Evolutionary conservation across 345 rosid species (phyloP).

Genomic region (Hibiscus tridactylites): DNA sequence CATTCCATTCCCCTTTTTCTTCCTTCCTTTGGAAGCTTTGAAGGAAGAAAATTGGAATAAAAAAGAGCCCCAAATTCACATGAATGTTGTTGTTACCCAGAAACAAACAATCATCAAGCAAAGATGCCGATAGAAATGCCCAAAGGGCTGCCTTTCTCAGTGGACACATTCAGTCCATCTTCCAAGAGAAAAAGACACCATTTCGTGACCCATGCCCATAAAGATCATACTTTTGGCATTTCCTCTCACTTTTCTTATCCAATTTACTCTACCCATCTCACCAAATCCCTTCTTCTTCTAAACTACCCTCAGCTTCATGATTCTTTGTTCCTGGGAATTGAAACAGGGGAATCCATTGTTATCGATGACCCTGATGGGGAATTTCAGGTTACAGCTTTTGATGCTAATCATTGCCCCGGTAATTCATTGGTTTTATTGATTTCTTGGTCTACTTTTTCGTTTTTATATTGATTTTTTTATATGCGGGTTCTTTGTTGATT

Average conservation of each 20-base stretch:
- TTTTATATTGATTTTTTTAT: not conserved
- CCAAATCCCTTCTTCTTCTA: slow-evolving; percentile 52
- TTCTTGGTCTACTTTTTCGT: not conserved
- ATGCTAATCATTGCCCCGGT: slow-evolving; percentile 89
- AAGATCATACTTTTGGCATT: slow-evolving; percentile 64
- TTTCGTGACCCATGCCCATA: slow-evolving; percentile 83
- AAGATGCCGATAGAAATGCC: slow-evolving; percentile 77
- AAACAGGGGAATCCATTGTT: slow-evolving; percentile 46
- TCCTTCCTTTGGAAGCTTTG: slow-evolving; percentile 11
- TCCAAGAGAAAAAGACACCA: slow-evolving; percentile 60
- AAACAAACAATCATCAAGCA: slow-evolving; percentile 4
- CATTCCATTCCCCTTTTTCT: not conserved
- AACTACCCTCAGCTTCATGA: slow-evolving; percentile 57
- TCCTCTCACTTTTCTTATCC: slow-evolving; percentile 44
- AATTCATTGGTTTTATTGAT: not conserved
- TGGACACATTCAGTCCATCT: slow-evolving; percentile 58
- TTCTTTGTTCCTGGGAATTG: slow-evolving; percentile 52
- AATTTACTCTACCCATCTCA: slow-evolving; percentile 58
- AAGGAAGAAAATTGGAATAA: not conserved
- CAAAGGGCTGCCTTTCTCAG: slow-evolving; percentile 73
- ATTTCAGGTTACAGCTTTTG: slow-evolving; percentile 61
- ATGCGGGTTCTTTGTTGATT: not conserved
- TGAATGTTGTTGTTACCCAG: not conserved
- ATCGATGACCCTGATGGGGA: slow-evolving; percentile 55
- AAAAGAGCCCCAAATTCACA: not conserved